These are phyloP conservation scores for Aureobasidium sp. DNA, from an alignment of 2,329 filamentous ascomycete species.

Conservation along the genomic window DNA sequence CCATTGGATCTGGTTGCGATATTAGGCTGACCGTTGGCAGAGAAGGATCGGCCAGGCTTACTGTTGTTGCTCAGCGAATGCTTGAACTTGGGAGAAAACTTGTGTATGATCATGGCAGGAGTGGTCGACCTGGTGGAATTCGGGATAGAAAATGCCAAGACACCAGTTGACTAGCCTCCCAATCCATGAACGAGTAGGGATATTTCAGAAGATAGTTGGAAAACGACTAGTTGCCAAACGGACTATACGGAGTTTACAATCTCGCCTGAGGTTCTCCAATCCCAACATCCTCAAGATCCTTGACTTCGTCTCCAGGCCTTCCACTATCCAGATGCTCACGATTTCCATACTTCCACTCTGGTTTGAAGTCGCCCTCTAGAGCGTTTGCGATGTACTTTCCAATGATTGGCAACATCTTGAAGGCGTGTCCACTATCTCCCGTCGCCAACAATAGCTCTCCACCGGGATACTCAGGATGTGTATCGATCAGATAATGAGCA, in stretches of 20 bases:
- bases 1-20: neutral
- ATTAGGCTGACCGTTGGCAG: too few relatives aligned
- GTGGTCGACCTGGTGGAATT: too few relatives aligned
- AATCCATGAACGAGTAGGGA: too few relatives aligned
- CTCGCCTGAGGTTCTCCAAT: constrained; percentile 14
- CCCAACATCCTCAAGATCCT: constrained; percentile 25
- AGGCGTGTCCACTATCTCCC: constrained; percentile 60
- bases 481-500: constrained; percentile 58
- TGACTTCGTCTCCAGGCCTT: constrained; percentile 24
- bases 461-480: constrained; percentile 49
- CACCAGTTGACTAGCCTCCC: too few relatives aligned
- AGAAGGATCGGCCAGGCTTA: too few relatives aligned
- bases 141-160: too few relatives aligned
- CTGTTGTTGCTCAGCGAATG: too few relatives aligned
- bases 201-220: too few relatives aligned
- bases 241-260: neutral
- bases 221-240: neutral
- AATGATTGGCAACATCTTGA: constrained; percentile 59
- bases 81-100: too few relatives aligned
- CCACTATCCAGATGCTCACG: neutral
- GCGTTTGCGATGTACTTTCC: constrained; percentile 57
- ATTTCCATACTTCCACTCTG: constrained; percentile 18
- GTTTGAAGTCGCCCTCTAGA: constrained; percentile 43
- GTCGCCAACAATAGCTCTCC: constrained; percentile 49
- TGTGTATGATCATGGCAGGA: too few relatives aligned